phyloP scores from a whole-genome alignment of 441 rosid species.

The Gossypium gossypioides region DNA sequence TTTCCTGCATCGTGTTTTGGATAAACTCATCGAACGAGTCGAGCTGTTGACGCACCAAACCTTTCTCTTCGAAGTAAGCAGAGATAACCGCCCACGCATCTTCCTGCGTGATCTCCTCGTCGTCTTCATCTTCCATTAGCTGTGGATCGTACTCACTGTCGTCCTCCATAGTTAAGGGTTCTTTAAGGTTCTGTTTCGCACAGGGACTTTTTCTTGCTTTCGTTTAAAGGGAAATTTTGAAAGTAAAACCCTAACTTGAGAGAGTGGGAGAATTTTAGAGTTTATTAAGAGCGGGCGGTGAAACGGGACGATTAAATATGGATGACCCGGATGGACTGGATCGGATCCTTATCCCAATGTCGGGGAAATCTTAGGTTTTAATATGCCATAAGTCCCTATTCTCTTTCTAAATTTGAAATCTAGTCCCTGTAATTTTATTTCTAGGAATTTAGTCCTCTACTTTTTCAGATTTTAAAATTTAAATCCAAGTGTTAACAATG shows the following conservation, averaged over 20 bases:
- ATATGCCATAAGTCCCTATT: too few species aligned
- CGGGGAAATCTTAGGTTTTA: neutral
- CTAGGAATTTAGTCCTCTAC: too few species aligned
- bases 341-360: neutral
- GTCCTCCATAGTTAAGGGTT: conserved; percentile 36
- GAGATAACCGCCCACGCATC: conserved; percentile 94
- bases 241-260: neutral
- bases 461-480: too few species aligned
- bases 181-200: neutral
- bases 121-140: conserved; percentile 30
- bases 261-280: too few species aligned
- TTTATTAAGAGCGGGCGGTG: neutral
- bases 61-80: conserved; percentile 91
- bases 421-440: too few species aligned
- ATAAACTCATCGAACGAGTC: conserved; percentile 94
- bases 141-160: conserved; percentile 48
- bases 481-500: too few species aligned
- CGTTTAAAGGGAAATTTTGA: neutral
- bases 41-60: conserved; percentile 86
- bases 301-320: neutral
- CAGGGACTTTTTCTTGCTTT: neutral
- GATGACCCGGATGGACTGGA: neutral
- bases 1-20: conserved; percentile 95
- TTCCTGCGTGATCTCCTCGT: conserved; percentile 78
- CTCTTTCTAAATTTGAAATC: too few species aligned